Percentiles rank a stretch among this genome's conserved stretches.
Conservation (phyloP, 192 early-diverging fungal genomes). For the Rhizoclosmatium sp. region DNA sequence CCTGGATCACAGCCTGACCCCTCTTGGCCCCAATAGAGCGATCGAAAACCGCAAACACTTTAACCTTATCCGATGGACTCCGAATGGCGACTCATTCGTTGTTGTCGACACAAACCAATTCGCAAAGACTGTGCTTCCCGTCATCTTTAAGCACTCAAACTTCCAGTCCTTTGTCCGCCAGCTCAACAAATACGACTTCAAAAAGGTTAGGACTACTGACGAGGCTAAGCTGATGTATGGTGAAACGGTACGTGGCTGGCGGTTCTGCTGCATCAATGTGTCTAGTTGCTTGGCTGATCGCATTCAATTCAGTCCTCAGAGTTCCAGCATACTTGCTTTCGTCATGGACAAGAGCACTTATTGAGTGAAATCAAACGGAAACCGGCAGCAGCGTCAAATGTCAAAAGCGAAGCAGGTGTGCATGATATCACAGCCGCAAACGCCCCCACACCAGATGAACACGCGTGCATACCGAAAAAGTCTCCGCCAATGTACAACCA, state of each 20-base stretch:
- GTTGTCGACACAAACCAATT: conserved; percentile 38
- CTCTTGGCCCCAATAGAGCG: background rate
- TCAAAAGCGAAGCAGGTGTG: too few relatives aligned
- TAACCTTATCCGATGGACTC: conserved; percentile 35
- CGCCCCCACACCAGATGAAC: too few relatives aligned
- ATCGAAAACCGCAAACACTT: background rate
- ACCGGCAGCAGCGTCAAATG: too few relatives aligned
- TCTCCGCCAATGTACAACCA: too few relatives aligned
- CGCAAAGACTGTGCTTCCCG: conserved; percentile 37
- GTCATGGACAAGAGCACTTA: background rate
- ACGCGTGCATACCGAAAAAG: too few relatives aligned
- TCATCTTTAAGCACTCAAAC: conserved; percentile 3
- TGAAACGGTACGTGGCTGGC: background rate
- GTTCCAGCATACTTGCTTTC: conserved; percentile 16
- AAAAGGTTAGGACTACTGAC: conserved; percentile 71
- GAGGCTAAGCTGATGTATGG: background rate
- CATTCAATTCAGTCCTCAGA: conserved; percentile 11
- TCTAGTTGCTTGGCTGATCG: background rate
- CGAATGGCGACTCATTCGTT: conserved; percentile 31
- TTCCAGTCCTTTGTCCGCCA: conserved; percentile 52
- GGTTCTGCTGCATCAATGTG: background rate
- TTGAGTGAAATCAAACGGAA: conserved; percentile 9
- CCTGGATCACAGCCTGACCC: background rate
- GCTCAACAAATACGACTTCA: conserved; percentile 84
- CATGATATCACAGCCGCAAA: too few relatives aligned